These are phyloP conservation scores for Tritrichomonas musculus DNA, from an alignment of 208 protist species.

Conservation along the genomic window DNA sequence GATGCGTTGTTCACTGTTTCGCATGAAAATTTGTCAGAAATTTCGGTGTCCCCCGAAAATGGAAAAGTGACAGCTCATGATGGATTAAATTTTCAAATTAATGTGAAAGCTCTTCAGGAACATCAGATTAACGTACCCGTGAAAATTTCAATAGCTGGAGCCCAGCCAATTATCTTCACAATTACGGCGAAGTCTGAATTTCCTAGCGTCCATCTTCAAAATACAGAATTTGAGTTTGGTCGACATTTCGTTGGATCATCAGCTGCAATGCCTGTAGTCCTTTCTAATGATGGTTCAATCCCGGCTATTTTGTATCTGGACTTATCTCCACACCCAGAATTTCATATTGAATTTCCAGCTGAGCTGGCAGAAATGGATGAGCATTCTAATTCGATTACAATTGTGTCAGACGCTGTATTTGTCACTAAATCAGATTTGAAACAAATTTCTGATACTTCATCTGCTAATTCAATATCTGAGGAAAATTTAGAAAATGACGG, in stretches of 20 bases:
- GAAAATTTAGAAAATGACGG: no score
- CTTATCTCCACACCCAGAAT: neutral
- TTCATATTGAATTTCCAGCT: neutral
- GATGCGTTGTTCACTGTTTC: neutral
- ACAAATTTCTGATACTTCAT: neutral
- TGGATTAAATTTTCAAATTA: neutral
- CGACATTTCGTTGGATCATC: constrained; percentile 9
- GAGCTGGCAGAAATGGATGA: neutral
- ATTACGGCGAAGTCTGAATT: neutral
- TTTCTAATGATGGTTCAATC: neutral
- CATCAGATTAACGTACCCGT: neutral
- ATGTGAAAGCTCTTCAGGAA: neutral
- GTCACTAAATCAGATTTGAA: neutral
- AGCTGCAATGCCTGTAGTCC: neutral
- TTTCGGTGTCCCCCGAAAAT: neutral
- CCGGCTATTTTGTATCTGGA: neutral
- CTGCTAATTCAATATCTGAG: neutral
- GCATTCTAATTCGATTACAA: neutral
- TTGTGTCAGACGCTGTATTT: neutral
- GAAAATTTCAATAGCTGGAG: neutral
- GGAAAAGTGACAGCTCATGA: neutral
- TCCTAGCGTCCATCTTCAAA: neutral
- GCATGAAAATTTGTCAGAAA: neutral
- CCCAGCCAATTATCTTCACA: neutral
- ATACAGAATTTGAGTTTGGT: constrained; percentile 9